phyloP scores from a whole-genome alignment of 179 eudicot species.

The Kewa caespitosa region DNA sequence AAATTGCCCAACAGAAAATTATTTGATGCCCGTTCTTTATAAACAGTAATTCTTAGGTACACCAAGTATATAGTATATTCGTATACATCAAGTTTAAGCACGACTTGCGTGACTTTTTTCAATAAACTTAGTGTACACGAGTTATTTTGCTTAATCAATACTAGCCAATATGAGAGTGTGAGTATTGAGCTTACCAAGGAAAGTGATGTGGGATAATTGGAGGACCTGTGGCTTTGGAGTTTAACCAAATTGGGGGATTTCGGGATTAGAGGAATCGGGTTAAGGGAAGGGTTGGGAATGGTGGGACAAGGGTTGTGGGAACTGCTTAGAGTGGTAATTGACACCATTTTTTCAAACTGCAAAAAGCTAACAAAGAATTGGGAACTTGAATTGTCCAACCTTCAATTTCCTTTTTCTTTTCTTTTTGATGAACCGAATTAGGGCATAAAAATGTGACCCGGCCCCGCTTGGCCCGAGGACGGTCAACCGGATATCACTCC shows the following conservation, averaged over 20 bases:
- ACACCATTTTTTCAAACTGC: slow-evolving; percentile 3
- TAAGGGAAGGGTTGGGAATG: not conserved
- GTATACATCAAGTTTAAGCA: too few relatives aligned
- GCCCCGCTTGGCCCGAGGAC: too few relatives aligned
- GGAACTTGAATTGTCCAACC: too few relatives aligned
- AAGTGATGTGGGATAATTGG: not conserved
- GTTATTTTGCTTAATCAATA: not conserved
- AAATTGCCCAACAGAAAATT: not conserved
- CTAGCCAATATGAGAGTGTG: not conserved
- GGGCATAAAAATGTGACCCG: too few relatives aligned
- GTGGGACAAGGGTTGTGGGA: slow-evolving; percentile 3
- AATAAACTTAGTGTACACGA: not conserved
- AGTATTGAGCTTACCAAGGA: slow-evolving; percentile 3
- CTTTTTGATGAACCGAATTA: too few relatives aligned
- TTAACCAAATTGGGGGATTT: slow-evolving; percentile 9
- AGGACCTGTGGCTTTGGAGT: not conserved
- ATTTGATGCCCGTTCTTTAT: not conserved
- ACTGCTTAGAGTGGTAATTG: not conserved
- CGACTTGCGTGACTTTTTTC: too few relatives aligned
- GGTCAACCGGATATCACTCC: too few relatives aligned
- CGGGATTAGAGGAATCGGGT: not conserved
- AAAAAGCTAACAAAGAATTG: too few relatives aligned
- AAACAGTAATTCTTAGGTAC: too few relatives aligned
- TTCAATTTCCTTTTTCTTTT: too few relatives aligned
- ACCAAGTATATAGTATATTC: too few relatives aligned